Evolutionary conservation across 805 yeast genomes (phyloP).

Genomic region (Yarrowia sp.): DNA sequence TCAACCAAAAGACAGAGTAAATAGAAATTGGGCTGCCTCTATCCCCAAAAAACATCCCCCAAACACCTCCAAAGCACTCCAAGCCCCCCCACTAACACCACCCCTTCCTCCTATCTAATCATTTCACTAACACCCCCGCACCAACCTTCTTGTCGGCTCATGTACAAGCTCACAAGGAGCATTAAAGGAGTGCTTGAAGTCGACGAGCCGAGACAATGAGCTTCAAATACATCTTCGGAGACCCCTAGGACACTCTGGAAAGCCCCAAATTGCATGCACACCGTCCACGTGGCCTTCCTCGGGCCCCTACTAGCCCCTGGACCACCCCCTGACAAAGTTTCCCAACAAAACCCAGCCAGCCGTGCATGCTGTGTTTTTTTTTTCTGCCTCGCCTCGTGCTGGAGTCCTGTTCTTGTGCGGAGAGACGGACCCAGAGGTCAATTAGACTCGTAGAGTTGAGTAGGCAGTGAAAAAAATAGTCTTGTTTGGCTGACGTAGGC

Average conservation of each 20-base stretch:
- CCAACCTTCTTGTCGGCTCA: conserved; percentile 1
- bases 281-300: not conserved
- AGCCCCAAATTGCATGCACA: too few species aligned
- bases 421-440: not conserved
- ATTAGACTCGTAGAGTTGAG: conserved; percentile 1
- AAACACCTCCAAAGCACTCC: too few species aligned
- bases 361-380: not conserved
- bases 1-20: too few species aligned
- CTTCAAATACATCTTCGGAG: too few species aligned
- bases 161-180: not conserved
- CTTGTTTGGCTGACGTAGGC: too few species aligned
- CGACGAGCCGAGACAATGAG: too few species aligned
- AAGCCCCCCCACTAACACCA: too few species aligned
- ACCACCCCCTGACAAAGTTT: conserved; percentile 23
- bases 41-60: too few species aligned
- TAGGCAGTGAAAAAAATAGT: not conserved
- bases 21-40: too few species aligned
- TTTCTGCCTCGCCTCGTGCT: too few species aligned
- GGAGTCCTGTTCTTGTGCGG: not conserved
- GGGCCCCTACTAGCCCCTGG: not conserved
- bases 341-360: conserved; percentile 26
- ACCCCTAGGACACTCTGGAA: too few species aligned
- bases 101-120: not conserved
- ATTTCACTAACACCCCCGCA: not conserved
- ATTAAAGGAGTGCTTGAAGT: too few species aligned